Evolutionary conservation across 108 stramenopile species (phyloP).

Genomic region (Cyclotella kingstonii): DNA sequence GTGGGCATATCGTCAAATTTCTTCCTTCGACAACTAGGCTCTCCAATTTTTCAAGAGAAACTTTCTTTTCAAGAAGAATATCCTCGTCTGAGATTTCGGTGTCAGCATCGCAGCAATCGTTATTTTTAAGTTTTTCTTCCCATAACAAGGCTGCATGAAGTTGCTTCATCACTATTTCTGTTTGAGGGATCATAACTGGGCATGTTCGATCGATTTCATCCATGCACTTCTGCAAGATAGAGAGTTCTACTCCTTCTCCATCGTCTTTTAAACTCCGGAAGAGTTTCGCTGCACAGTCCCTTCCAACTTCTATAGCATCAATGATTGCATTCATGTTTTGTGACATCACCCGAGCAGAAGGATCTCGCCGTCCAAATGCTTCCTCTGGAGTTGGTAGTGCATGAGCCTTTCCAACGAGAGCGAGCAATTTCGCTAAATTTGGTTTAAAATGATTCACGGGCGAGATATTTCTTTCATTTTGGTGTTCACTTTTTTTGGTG

Average conservation of each 20-base stretch:
- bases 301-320: conserved; percentile 40
- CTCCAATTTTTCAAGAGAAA: conserved; percentile 41
- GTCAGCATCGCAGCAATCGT: conserved; percentile 42
- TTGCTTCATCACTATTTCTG: conserved; percentile 32
- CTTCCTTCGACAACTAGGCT: conserved; percentile 34
- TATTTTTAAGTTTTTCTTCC: conserved; percentile 41
- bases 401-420: conserved; percentile 38
- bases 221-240: conserved; percentile 47
- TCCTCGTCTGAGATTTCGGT: conserved; percentile 43
- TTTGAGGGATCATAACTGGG: conserved; percentile 50
- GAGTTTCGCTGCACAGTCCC: conserved; percentile 38
- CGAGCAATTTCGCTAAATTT: conserved; percentile 26
- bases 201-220: conserved; percentile 36
- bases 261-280: conserved; percentile 41
- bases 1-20: conserved; percentile 42
- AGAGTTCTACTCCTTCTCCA: conserved; percentile 63
- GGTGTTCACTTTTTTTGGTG: background rate
- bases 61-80: conserved; percentile 34
- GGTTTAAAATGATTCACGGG: conserved; percentile 16
- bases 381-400: conserved; percentile 50
- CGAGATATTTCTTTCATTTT: background rate
- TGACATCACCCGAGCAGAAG: conserved; percentile 40
- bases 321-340: conserved; percentile 45
- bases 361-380: conserved; percentile 40
- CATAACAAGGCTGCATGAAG: conserved; percentile 29